Evolutionary conservation across 208 protist genomes (phyloP).

Genomic region (Trypanosoma avium): DNA sequence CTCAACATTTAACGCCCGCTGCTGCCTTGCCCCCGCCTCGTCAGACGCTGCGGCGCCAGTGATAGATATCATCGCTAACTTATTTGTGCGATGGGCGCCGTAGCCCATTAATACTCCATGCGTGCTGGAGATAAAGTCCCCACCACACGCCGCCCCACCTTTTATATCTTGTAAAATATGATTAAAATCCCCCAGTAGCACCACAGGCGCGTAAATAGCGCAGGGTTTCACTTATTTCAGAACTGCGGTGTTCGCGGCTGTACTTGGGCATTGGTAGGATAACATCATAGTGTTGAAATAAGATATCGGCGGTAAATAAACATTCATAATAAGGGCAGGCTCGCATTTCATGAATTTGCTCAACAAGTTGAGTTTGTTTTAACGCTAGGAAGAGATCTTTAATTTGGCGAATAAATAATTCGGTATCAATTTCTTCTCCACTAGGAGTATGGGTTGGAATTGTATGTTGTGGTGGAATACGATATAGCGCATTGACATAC

Average conservation of each 20-base stretch:
- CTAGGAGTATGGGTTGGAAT: conserved; percentile 70
- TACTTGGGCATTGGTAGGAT: conserved; percentile 87
- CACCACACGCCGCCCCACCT: conserved; percentile 54
- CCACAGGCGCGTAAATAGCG: conserved; percentile 86
- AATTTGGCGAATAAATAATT: conserved; percentile 70
- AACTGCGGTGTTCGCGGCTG: conserved; percentile 71
- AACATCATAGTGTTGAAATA: conserved; percentile 82
- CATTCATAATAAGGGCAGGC: conserved; percentile 83
- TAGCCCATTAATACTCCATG: conserved; percentile 82
- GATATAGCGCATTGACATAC: conserved; percentile 81
- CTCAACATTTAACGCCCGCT: conserved; percentile 52
- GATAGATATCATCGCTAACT: conserved; percentile 56
- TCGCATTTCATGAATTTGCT: conserved; percentile 81
- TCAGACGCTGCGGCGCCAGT: conserved; percentile 35
- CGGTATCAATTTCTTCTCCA: conserved; percentile 73
- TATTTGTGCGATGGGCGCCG: conserved; percentile 72
- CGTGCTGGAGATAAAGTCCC: conserved; percentile 77
- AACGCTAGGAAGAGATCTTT: conserved; percentile 63
- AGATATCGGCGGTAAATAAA: conserved; percentile 69
- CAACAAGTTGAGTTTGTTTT: conserved; percentile 65
- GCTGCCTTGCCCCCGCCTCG: conserved; percentile 37
- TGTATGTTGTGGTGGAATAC: conserved; percentile 58
- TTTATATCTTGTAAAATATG: conserved; percentile 80
- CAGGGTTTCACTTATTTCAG: conserved; percentile 84
- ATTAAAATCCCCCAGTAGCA: conserved; percentile 63